A percentile compares a stretch with the other conserved stretches of the same genome.
phyloP scores from a whole-genome alignment of 2,329 filamentous ascomycete species.

The Dothistroma septosporum region DNA sequence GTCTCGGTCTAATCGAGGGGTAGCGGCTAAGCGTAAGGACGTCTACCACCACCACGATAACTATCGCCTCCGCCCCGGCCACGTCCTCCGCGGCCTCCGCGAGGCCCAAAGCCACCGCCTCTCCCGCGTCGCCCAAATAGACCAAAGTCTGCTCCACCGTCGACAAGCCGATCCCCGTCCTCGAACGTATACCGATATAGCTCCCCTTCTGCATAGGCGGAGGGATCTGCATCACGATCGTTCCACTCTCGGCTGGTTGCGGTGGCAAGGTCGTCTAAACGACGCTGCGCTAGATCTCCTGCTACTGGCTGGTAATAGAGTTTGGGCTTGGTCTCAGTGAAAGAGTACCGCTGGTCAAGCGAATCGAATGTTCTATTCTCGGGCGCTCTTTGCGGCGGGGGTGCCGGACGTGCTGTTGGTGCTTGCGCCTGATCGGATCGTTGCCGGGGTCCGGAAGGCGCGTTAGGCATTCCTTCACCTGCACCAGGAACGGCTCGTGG shows the following conservation, averaged over 20 bases:
- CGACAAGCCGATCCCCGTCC: slow-evolving; percentile 42
- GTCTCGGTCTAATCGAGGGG: background rate
- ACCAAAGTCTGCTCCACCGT: slow-evolving; percentile 38
- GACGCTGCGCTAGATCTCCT: slow-evolving; percentile 58
- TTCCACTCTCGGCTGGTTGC: slow-evolving; percentile 43
- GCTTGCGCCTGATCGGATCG: slow-evolving; percentile 13
- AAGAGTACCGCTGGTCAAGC: slow-evolving; percentile 59
- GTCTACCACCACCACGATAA: slow-evolving; percentile 16
- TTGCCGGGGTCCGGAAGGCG: slow-evolving; percentile 22
- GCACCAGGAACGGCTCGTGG: slow-evolving; percentile 26
- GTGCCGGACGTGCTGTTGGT: slow-evolving; percentile 9
- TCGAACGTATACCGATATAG: slow-evolving; percentile 44
- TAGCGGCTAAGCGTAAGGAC: background rate
- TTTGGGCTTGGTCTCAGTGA: slow-evolving; percentile 59
- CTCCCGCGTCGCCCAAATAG: slow-evolving; percentile 25
- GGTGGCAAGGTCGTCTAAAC: slow-evolving; percentile 58
- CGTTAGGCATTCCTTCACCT: slow-evolving; percentile 26
- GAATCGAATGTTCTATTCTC: slow-evolving; percentile 20
- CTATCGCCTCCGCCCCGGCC: slow-evolving; percentile 20
- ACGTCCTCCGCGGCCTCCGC: slow-evolving; percentile 20
- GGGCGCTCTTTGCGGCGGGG: slow-evolving; percentile 5
- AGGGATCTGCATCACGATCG: slow-evolving; percentile 30
- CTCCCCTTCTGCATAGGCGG: slow-evolving; percentile 32
- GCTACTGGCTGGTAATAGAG: slow-evolving; percentile 64
- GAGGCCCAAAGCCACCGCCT: slow-evolving; percentile 16